Evolutionary conservation across 441 rosid species (phyloP).

Genomic region (Breynia disticha): DNA sequence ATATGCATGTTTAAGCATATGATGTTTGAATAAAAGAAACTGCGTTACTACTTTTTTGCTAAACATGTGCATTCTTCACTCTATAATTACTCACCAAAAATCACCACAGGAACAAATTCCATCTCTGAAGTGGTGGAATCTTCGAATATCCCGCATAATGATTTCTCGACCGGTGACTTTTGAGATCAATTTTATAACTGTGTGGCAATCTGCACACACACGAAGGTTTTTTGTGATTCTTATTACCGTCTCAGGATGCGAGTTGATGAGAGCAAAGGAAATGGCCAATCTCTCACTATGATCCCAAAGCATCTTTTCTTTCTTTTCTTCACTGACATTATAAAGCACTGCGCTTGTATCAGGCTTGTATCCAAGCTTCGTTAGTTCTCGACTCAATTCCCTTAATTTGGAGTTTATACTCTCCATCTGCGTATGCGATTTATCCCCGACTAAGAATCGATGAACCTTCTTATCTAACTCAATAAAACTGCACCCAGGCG

Average conservation of each 20-base stretch:
- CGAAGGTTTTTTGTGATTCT: constrained; percentile 21
- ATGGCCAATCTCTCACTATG: constrained; percentile 21
- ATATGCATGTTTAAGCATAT: constrained; percentile 2
- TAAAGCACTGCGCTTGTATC: constrained; percentile 17
- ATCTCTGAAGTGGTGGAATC: constrained; percentile 21
- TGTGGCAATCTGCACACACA: constrained; percentile 20
- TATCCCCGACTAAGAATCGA: constrained; percentile 21
- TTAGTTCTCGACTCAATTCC: constrained; percentile 12
- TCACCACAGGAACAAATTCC: constrained; percentile 17
- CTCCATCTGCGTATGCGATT: constrained; percentile 15
- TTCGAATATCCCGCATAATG: constrained; percentile 13
- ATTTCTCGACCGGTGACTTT: constrained; percentile 16
- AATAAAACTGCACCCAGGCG: constrained; percentile 22
- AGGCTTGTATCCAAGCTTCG: constrained; percentile 13
- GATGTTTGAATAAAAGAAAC: constrained; percentile 6
- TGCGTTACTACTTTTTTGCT: background rate
- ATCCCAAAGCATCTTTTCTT: constrained; percentile 18
- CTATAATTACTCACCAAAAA: constrained; percentile 6
- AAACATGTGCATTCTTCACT: background rate
- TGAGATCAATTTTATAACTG: constrained; percentile 14
- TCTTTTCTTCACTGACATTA: constrained; percentile 16
- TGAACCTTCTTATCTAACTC: constrained; percentile 18
- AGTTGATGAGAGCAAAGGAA: constrained; percentile 19
- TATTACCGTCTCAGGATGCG: constrained; percentile 15
- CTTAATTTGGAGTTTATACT: constrained; percentile 13